Evolutionary conservation across 2,329 filamentous ascomycete species (phyloP).

Genomic region (Fusarium tjaetaba): DNA sequence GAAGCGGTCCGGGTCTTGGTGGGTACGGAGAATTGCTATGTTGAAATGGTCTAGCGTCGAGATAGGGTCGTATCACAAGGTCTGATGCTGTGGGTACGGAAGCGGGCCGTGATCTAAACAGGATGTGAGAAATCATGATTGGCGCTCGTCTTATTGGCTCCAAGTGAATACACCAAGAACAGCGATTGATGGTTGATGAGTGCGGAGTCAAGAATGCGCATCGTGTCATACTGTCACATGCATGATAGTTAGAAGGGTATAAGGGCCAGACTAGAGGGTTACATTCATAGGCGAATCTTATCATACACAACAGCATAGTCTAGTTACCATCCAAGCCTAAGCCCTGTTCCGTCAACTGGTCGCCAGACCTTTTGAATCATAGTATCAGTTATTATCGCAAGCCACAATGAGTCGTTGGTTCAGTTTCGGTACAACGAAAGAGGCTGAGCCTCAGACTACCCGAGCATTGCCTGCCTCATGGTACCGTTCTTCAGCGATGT

Average conservation of each 20-base stretch:
- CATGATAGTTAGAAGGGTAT: background rate
- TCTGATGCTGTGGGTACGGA: background rate
- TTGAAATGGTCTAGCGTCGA: background rate
- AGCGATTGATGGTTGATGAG: background rate
- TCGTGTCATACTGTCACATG: too few relatives aligned
- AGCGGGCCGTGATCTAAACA: background rate
- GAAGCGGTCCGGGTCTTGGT: background rate
- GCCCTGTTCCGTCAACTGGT: accelerated
- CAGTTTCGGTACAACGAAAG: background rate
- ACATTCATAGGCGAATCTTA: background rate
- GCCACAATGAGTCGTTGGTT: background rate
- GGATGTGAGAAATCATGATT: background rate
- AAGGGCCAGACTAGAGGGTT: background rate
- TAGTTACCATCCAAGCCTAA: background rate
- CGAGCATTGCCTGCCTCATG: background rate
- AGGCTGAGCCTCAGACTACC: background rate
- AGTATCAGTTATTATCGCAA: background rate
- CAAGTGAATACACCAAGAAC: too few relatives aligned
- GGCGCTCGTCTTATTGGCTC: background rate
- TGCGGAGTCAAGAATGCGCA: background rate
- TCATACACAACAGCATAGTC: background rate
- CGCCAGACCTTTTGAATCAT: accelerated
- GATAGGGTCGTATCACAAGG: background rate
- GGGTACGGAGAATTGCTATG: background rate
- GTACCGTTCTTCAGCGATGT: background rate